These are phyloP conservation scores for Xylaria sp. DNA, from an alignment of 2,329 filamentous ascomycete genomes.

Conservation along the genomic window DNA sequence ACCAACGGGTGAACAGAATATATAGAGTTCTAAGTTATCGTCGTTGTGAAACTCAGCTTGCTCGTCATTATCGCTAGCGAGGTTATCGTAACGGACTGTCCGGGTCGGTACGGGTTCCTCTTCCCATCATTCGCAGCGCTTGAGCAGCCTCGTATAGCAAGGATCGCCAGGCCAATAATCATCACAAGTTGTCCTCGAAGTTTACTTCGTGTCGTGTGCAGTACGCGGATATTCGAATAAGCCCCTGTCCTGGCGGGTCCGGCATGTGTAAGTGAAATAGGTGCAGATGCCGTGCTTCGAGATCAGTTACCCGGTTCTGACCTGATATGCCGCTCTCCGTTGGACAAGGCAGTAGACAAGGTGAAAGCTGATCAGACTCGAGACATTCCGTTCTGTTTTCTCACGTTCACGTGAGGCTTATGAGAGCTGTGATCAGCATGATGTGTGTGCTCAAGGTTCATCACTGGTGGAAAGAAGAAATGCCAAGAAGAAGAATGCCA, in stretches of 20 bases:
- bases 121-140: background rate
- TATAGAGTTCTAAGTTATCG: background rate
- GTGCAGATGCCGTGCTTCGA: background rate
- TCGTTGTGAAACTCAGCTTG: background rate
- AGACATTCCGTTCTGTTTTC: background rate
- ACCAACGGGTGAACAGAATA: background rate
- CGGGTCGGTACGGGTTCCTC: background rate
- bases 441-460: background rate
- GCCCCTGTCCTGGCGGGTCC: background rate
- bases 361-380: background rate
- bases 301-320: too few relatives aligned
- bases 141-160: background rate
- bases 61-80: background rate
- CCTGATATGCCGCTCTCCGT: background rate
- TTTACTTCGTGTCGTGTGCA: background rate
- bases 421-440: conserved; percentile 3
- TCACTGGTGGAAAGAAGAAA: background rate
- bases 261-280: background rate
- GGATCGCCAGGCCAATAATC: background rate
- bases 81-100: background rate
- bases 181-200: background rate
- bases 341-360: background rate
- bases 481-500: background rate
- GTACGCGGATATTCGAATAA: background rate
- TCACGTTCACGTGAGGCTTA: too few relatives aligned